Evolutionary conservation across 192 early-diverging fungal species (phyloP), one percentile per base, ranked within the genome.

Genomic region (Fimicolochytrium jonesii): DNA sequence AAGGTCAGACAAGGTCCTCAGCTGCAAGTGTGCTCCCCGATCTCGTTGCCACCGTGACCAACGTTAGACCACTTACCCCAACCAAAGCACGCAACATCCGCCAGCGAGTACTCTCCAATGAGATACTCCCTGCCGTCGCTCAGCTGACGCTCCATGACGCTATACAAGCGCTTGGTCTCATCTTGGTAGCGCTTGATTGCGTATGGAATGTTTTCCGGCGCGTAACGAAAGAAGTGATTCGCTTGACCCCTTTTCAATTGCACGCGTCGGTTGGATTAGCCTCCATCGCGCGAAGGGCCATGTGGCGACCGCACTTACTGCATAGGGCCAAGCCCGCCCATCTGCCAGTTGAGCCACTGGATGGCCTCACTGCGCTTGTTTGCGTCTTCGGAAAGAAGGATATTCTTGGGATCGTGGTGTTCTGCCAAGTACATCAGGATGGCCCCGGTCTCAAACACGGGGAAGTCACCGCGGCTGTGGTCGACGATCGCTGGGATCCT

Each of bases 381-480:
- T n/a, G 78, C 66, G 59, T 80, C 80, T 9, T 48, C 49, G 30
- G 80, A 72, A 22, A 76, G 55, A n/a, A 82, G 53, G 29, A 61
- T 63, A 60, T 74, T 63, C 34, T 79, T 48, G n/a, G 66, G 71
- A 60, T 79, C 83, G 39, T 82, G 75, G 62, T 70, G 51, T 18
- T 80, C 78, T 18, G 76, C 78, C 9, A 85, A 62, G 68, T 83
- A 85, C 9, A 71, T 47, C 61, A 85, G 65, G 39, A 85, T 85
- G 20, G 83, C 83, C n/a, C 73, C 81, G 33, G 61, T 73, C 56
- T 85, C 83, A 57, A 85, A 82, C 4, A 85, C 79, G 39, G 43
- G 15, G 63, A 78, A 78, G 67, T 80, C 76, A 34, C 66, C 63
- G 31, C 70, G 68, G 13, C 53, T 35, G 58, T 82, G 22, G 60